Base-by-base conservation (phyloP, 2,329 filamentous ascomycete genomes). In the Cladosporium sp. region DNA sequence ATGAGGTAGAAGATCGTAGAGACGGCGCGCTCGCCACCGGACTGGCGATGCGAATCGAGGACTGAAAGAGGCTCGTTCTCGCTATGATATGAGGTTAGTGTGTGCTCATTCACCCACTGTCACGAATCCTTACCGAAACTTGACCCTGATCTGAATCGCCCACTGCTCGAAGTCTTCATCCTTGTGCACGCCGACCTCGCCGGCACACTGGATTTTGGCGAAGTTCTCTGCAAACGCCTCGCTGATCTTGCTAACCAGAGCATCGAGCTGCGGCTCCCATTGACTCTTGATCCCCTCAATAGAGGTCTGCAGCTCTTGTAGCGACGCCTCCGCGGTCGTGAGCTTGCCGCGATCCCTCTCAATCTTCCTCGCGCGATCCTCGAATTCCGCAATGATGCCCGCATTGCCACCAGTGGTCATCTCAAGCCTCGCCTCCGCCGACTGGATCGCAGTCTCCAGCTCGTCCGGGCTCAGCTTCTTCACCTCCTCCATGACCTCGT, bases 1-100 rank as follows among this genome's bases (percentile, higher is more conserved):
- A 98, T 97, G 53, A 98, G 88, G 73, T 95, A 98, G 78, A 97
- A 98, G 66, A 97, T 95, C 11, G 93, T 98, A 18, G 89, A 95
- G 18, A 98, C 92, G 19, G 93, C 89, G 55, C 93, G 86, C 74
- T 98, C 93, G 58, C 93, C 93, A 63, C 93, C 93, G 1, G 92
- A 97, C 70, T 98, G 93, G 5, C 93, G 88, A 68, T 97, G 91
- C 42, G 89, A 86, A 63, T 95, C 87, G 19, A 98, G 84, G 31
- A 91, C 77, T 56, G 92, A 89, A 4, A 97, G 82, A 3, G 80
- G 81, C 68, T 97, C 93, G 66, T 85, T 82, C 65, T 92, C 86
- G 50, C 85, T 86, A 68, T 59, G 9, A 11, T 9, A 34, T 45
- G 9, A 43, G 59, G 58, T 61, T 55, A 61, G 54, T 54, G 40